phyloP scores from a whole-genome alignment of 768 basidiomycete genomes.

The Amanita rubescens region DNA sequence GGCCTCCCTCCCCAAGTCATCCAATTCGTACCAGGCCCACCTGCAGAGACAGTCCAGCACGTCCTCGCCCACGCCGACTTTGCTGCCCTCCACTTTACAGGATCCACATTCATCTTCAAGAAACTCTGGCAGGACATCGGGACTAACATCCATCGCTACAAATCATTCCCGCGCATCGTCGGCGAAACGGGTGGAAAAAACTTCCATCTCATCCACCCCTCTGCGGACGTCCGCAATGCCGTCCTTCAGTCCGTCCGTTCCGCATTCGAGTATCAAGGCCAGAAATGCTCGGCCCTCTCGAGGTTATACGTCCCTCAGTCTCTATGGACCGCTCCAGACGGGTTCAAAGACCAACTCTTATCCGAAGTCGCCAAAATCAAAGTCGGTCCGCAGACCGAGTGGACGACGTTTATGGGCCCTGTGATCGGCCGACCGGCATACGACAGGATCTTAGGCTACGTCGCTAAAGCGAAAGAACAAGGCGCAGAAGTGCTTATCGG shows the following conservation, averaged over 20 bases:
- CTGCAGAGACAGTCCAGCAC: conserved; percentile 78
- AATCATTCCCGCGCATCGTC: conserved; percentile 87
- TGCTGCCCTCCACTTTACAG: conserved; percentile 92
- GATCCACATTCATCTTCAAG: conserved; percentile 91
- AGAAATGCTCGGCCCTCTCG: conserved; percentile 96
- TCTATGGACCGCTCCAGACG: conserved; percentile 65
- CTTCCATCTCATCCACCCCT: conserved; percentile 88
- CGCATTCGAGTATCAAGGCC: conserved; percentile 96
- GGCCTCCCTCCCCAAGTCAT: conserved; percentile 93
- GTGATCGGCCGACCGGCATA: conserved; percentile 90
- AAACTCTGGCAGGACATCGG: conserved; percentile 96
- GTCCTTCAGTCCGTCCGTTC: conserved; percentile 81
- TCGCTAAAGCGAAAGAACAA: conserved; percentile 77
- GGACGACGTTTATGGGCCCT: conserved; percentile 87
- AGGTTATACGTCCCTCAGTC: conserved; percentile 85
- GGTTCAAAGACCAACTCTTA: conserved; percentile 74
- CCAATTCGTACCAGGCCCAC: conserved; percentile 92
- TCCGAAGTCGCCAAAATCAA: conserved; percentile 77
- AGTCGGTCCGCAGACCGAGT: conserved; percentile 71
- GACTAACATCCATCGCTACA: conserved; percentile 80
- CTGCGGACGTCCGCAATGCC: conserved; percentile 85
- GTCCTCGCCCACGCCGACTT: conserved; percentile 75
- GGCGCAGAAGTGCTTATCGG: conserved; percentile 90
- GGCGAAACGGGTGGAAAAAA: conserved; percentile 99
- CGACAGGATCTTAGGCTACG: conserved; percentile 78